Conservation (phyloP, 2,329 filamentous ascomycete species). For the Colletotrichum sp. region DNA sequence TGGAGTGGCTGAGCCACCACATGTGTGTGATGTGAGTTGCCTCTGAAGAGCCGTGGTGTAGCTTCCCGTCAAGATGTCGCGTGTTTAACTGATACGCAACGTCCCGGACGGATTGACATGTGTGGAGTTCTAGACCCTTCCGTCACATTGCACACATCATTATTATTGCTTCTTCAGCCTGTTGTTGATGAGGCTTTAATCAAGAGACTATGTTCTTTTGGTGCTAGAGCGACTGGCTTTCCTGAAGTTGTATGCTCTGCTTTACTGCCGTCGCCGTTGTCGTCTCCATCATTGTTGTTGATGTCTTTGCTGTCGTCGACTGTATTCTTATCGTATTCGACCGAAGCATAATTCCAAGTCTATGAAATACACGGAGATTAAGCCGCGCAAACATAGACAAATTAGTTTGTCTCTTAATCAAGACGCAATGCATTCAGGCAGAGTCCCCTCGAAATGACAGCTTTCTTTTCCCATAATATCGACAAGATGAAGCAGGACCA, state of each 20-base stretch:
- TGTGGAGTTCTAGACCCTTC: neutral
- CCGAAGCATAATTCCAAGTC: neutral
- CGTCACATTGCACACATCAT: neutral
- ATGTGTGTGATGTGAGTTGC: neutral
- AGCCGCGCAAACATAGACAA: neutral
- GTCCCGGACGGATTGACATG: neutral
- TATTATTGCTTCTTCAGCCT: neutral
- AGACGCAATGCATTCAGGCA: neutral
- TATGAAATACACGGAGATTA: accelerated
- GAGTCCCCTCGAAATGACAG: neutral
- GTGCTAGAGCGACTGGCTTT: neutral
- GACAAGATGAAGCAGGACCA: neutral
- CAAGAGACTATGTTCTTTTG: neutral
- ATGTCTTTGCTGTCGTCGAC: neutral
- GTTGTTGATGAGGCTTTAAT: neutral
- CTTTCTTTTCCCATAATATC: neutral
- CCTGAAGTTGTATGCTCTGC: neutral
- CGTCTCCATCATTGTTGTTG: neutral
- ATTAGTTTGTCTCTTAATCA: neutral
- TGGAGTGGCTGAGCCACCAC: neutral
- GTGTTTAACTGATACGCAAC: neutral
- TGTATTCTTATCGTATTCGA: neutral
- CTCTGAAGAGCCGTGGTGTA: neutral
- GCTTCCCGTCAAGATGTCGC: neutral
- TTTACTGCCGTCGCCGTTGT: neutral